Evolutionary conservation across 768 basidiomycete genomes (phyloP), one percentile per base, ranked within the genome.

Genomic region (Pleurotus cornucopiae): DNA sequence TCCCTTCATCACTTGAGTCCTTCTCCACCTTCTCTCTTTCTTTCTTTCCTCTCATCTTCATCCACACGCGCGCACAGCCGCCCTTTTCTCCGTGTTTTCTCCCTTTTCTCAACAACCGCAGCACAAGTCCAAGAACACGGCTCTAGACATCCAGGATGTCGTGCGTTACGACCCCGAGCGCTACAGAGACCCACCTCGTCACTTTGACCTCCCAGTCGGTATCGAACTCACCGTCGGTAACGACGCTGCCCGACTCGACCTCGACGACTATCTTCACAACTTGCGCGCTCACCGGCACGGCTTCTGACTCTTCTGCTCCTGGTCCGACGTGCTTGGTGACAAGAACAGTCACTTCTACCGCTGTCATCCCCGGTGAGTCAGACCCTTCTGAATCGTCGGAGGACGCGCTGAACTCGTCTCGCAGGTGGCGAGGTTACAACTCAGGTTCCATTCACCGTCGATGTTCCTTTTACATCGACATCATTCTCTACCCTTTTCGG

Each of bases 401-500:
- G 30, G 30, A 18, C 5, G 5, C 46, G 41, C 20, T 40, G 9
- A 30, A 23, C 41, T n/a, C 23, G 16, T 23, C 14, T 38, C 39
- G 14, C 47, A 58, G 57, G 53, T 26, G 46, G 38, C 14, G 18
- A 12, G 7, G 38, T 41, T 6, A 53, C 39, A 4, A 41, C 39
- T n/a, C 30, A 53, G 6, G 51, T 48, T 13, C 77, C 79, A 6
- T 59, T 81, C 30, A 69, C 75, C 40, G 46, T 75, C 6, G 66
- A 69, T 4, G 65, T 76, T 30, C 61, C 67, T 2, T 58, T 75
- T 34, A 71, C 64, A 11, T 54, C 61, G 21, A 62, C 71, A 6
- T 66, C 69, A 6, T 69, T 69, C 3, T 59, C 66, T 34, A 82
- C 81, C 5, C 62, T 80, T 38, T 80, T 73, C 57, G 73, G 72